Evolutionary conservation across 371 early-diverging fungal genomes (phyloP), one percentile per base, ranked within the genome.

Genomic region (Mortierella sp.): DNA sequence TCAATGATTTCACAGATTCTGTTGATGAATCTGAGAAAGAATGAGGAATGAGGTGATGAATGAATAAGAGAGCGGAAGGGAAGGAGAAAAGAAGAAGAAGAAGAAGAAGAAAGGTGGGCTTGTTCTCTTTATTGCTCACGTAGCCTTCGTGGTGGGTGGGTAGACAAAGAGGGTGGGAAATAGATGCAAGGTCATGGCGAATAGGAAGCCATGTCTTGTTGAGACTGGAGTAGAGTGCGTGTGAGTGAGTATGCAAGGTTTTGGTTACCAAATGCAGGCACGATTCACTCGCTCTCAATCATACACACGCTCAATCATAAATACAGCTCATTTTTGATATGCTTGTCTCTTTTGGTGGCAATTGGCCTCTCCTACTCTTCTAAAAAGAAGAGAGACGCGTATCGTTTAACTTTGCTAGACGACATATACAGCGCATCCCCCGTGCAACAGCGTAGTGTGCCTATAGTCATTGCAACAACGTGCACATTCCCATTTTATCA

Each of bases 231-330:
- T 40, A 8, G 40, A 16, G 51, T 51, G 22, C 5, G 54, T 24
- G 54, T 24, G 49, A 18, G 20, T 12, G 47, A 18, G 1, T 47
- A 55, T 60, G 60, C 22, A n/a, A 39, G 37, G 60, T 22, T 22
- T 59, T 60, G 60, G 6, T 60, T 60, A 22, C 60, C 60, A 37
- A 60, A 60, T 37, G 60, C 6, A 39, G 60, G 60, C 60, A 60
- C 22, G 60, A 60, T 60, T 32, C 20, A 11, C 12, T 45, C 12
- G 45, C 12, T 45, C 16, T 16, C 12, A 45, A 45, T 45, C 16
- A 16, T 40, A 40, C 12, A 40, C 40, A 40, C 12, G 12, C 12
- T 40, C 40, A 40, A 40, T 40, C 40, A 39, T 39, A 10, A 6
- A 4, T 39, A 10, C 10, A 45, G 45, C 18, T 45, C 16, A 35